These are phyloP conservation scores for Botrytis elliptica DNA, from an alignment of 2,329 filamentous ascomycete genomes.

Conservation along the genomic window DNA sequence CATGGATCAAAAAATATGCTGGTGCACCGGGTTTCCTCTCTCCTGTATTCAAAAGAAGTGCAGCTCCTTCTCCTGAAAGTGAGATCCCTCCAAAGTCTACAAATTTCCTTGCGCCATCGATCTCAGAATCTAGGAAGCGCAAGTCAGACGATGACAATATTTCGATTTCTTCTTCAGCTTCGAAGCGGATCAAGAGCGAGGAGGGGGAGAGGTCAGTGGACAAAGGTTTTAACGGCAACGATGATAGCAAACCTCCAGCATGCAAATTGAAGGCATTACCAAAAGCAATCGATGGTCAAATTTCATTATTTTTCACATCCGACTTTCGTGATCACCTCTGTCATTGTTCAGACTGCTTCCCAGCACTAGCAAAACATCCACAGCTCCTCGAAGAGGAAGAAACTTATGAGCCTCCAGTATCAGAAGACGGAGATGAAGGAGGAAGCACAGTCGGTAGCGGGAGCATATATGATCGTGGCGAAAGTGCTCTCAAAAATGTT, in stretches of 20 bases:
- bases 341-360: slow-evolving; percentile 78
- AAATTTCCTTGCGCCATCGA: slow-evolving; percentile 26
- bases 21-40: slow-evolving; percentile 75
- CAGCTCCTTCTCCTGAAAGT: slow-evolving; percentile 36
- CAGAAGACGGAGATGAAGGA: slow-evolving; percentile 56
- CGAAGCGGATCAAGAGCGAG: slow-evolving; percentile 52
- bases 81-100: slow-evolving; percentile 33
- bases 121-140: slow-evolving; percentile 56
- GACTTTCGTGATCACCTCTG: slow-evolving; percentile 82
- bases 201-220: neutral
- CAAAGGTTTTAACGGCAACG: neutral
- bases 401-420: slow-evolving; percentile 87
- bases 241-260: slow-evolving; percentile 22
- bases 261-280: slow-evolving; percentile 66
- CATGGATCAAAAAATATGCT: slow-evolving; percentile 90
- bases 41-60: slow-evolving; percentile 57
- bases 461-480: slow-evolving; percentile 84
- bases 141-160: slow-evolving; percentile 55
- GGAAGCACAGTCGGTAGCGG: slow-evolving; percentile 68
- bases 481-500: slow-evolving; percentile 86
- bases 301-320: slow-evolving; percentile 80
- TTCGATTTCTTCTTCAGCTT: slow-evolving; percentile 34
- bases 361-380: slow-evolving; percentile 64
- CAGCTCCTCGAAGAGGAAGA: slow-evolving; percentile 94
- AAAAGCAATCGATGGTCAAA: slow-evolving; percentile 52